phyloP scores from a whole-genome alignment of 2,329 filamentous ascomycete genomes.

The Alternaria infectoria region DNA sequence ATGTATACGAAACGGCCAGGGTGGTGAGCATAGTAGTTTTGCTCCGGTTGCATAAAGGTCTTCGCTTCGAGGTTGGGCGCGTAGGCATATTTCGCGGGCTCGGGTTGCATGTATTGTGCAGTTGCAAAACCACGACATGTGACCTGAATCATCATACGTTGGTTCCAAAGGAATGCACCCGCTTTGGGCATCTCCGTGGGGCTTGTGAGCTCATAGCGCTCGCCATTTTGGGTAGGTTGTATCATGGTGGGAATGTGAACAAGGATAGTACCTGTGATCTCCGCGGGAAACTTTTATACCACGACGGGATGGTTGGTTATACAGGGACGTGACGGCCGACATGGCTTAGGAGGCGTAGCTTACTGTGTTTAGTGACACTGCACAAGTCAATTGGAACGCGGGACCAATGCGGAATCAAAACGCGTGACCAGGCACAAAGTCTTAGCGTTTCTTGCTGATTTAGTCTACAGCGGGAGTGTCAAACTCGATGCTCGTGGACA shows the following conservation, averaged over 20 bases:
- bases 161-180: conserved; percentile 65
- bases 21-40: conserved; percentile 65
- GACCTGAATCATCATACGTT: conserved; percentile 66
- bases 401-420: conserved; percentile 10
- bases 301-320: conserved; percentile 31
- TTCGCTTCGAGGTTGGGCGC: conserved; percentile 64
- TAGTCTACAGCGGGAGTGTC: conserved; percentile 7
- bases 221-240: conserved; percentile 55
- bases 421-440: conserved; percentile 15
- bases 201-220: conserved; percentile 62
- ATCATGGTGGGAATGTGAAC: conserved; percentile 35
- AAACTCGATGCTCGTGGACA: conserved; percentile 4
- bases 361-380: conserved; percentile 35
- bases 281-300: conserved; percentile 20
- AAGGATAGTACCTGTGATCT: conserved; percentile 7
- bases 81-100: conserved; percentile 66
- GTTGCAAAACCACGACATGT: conserved; percentile 66
- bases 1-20: conserved; percentile 66
- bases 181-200: conserved; percentile 64
- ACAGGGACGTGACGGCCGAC: conserved; percentile 23
- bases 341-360: conserved; percentile 34
- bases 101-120: conserved; percentile 66
- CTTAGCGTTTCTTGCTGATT: conserved; percentile 8
- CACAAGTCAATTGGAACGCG: conserved; percentile 16
- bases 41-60: conserved; percentile 68